Evolutionary conservation across 2,329 filamentous ascomycete genomes (phyloP).

Genomic region (Cyanodermella asteris): DNA sequence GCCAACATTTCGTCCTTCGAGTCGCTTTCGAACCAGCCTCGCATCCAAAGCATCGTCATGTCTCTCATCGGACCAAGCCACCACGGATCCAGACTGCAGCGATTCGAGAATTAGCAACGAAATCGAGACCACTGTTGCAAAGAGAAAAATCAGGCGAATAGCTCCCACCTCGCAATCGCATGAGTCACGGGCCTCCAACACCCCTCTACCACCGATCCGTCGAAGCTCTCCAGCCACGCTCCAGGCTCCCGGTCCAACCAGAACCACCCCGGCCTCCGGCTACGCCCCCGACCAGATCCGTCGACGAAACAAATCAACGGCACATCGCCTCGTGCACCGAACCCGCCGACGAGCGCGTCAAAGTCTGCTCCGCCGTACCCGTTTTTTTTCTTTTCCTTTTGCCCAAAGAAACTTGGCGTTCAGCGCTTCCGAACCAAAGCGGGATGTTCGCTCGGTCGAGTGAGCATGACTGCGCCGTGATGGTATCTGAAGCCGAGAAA

Average conservation of each 20-base stretch:
- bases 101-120: too few relatives aligned
- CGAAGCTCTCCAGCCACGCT: too few relatives aligned
- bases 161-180: slow-evolving; percentile 1
- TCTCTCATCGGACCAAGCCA: not conserved
- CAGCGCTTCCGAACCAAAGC: slow-evolving; percentile 3
- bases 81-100: slow-evolving; percentile 1
- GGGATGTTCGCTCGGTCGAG: slow-evolving; percentile 1
- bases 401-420: slow-evolving; percentile 6
- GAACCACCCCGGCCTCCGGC: too few relatives aligned
- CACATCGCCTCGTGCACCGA: slow-evolving; percentile 2
- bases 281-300: too few relatives aligned
- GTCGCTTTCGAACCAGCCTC: slow-evolving; percentile 1
- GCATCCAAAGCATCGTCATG: slow-evolving; percentile 1
- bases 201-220: slow-evolving; percentile 9
- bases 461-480: slow-evolving; percentile 3
- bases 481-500: slow-evolving; percentile 2
- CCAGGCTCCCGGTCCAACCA: too few relatives aligned
- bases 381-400: too few relatives aligned
- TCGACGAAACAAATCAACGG: too few relatives aligned
- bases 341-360: slow-evolving; percentile 8
- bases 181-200: too few relatives aligned
- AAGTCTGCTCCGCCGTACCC: slow-evolving; percentile 1
- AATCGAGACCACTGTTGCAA: too few relatives aligned
- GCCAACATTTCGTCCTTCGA: too few relatives aligned
- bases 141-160: not conserved